phyloP scores from a whole-genome alignment of 805 yeast species.

The Kodamaea jinghongensis region DNA sequence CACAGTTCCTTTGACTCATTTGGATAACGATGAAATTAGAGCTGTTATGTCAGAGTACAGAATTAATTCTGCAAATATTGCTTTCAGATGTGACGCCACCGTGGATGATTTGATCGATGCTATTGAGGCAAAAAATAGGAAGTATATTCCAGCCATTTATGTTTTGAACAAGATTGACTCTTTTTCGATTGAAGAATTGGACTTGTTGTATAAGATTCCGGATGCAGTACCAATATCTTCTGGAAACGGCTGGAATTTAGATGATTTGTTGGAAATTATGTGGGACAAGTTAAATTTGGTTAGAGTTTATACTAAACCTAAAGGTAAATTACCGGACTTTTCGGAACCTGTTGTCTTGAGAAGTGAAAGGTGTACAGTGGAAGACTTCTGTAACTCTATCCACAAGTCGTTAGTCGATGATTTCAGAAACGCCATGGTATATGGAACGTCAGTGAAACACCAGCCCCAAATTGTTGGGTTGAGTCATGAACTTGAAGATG shows the following conservation, averaged over 20 bases:
- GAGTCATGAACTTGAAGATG: constrained; percentile 81
- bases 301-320: constrained; percentile 96
- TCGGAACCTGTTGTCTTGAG: constrained; percentile 91
- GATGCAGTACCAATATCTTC: constrained; percentile 96
- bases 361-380: constrained; percentile 77
- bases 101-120: constrained; percentile 96
- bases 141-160: constrained; percentile 93
- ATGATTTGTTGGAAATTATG: constrained; percentile 90
- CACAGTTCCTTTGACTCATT: constrained; percentile 87
- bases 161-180: constrained; percentile 96
- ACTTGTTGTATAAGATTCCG: constrained; percentile 86
- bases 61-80: constrained; percentile 93
- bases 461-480: constrained; percentile 97
- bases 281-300: constrained; percentile 91
- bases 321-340: constrained; percentile 91
- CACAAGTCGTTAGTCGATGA: constrained; percentile 94
- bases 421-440: constrained; percentile 89
- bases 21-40: constrained; percentile 88
- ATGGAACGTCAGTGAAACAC: constrained; percentile 92
- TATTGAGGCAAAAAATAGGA: constrained; percentile 84
- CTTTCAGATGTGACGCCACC: constrained; percentile 95
- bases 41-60: constrained; percentile 97
- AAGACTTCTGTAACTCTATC: constrained; percentile 94
- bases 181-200: constrained; percentile 89
- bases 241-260: constrained; percentile 95